Conservation (phyloP, 441 rosid species). For the Eruca vesicaria region DNA sequence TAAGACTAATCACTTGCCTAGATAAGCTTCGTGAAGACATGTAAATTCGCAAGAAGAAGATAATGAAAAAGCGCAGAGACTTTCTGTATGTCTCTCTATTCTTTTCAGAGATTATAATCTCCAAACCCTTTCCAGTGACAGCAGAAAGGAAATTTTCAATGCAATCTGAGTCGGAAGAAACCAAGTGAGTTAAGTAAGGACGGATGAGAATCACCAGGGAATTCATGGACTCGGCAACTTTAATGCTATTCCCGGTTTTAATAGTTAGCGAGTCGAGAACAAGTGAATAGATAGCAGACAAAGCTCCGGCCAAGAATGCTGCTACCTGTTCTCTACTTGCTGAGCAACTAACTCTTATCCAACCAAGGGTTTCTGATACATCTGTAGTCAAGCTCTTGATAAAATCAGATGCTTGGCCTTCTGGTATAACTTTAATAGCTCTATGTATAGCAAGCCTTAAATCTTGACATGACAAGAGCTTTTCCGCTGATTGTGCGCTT, state of each 20-base stretch:
- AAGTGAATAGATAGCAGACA: constrained; percentile 67
- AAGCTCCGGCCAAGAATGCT: constrained; percentile 67
- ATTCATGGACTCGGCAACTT: constrained; percentile 57
- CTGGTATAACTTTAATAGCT: constrained; percentile 72
- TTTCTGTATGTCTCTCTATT: constrained; percentile 35
- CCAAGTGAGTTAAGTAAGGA: constrained; percentile 64
- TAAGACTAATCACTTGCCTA: constrained; percentile 67
- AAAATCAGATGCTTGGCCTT: constrained; percentile 84
- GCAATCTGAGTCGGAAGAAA: constrained; percentile 47
- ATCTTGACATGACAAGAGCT: constrained; percentile 54
- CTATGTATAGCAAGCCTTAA: constrained; percentile 58
- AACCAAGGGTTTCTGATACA: constrained; percentile 59
- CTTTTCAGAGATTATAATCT: constrained; percentile 33
- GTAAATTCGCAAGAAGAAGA: constrained; percentile 71
- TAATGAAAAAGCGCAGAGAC: constrained; percentile 57
- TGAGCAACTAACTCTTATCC: constrained; percentile 57
- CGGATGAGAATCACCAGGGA: constrained; percentile 51
- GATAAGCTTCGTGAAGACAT: constrained; percentile 74
- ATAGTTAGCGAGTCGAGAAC: constrained; percentile 70
- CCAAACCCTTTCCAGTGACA: constrained; percentile 45
- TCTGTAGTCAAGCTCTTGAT: constrained; percentile 59
- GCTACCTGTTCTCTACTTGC: constrained; percentile 36
- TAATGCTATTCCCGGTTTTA: constrained; percentile 73
- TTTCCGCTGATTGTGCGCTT: constrained; percentile 50
- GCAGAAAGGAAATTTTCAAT: constrained; percentile 45